Evolutionary conservation across 768 basidiomycete genomes (phyloP), one percentile per base, ranked within the genome.

Genomic region (Albatrellus ellisii): DNA sequence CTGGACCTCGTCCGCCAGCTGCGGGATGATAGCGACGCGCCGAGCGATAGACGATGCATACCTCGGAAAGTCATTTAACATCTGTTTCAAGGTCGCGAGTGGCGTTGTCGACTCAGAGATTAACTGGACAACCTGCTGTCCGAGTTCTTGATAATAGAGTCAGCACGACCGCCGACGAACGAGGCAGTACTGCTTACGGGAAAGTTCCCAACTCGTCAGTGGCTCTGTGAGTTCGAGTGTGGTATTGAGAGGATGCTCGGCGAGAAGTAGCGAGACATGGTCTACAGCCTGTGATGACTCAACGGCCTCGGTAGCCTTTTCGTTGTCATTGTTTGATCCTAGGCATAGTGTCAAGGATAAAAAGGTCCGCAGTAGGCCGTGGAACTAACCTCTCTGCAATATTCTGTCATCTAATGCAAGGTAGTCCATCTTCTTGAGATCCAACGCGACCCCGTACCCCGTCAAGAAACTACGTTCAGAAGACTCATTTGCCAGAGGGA

Each of bases 381-480:
- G 6, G 33, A 9, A 0, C 21, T 34, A 43, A 58, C 57, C 37
- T 43, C 50, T 47, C 14, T 56, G 59, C 3, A 63, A 54, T 39
- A 70, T 59, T 34, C 95, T 66, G 57, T 99, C 95, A 55, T 99
- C 95, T 6, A 97, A 63, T 4, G 82, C 90, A 10, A 97, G 72
- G 56, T 98, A 99, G 53, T 99, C 95, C 70, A 77, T 95, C 64
- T 92, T 95, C 68, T 99, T 99, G 52, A 99, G 61, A 51, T 94
- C 89, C 41, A 99, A 64, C 17, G 83, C 70, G 6, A 92, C 92
- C 3, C 95, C 95, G 52, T 89, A 99, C 4, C 94, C 94, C 3
- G 83, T 77, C 6, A 99, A 63, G 53, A 71, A 68, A 44, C 61
- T 71, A 4, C 58, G 50, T 1, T 52, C 52, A 0, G 51, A 38